phyloP scores from a whole-genome alignment of 1,139 yeast genomes.

The Wickerhamomyces sp. region DNA sequence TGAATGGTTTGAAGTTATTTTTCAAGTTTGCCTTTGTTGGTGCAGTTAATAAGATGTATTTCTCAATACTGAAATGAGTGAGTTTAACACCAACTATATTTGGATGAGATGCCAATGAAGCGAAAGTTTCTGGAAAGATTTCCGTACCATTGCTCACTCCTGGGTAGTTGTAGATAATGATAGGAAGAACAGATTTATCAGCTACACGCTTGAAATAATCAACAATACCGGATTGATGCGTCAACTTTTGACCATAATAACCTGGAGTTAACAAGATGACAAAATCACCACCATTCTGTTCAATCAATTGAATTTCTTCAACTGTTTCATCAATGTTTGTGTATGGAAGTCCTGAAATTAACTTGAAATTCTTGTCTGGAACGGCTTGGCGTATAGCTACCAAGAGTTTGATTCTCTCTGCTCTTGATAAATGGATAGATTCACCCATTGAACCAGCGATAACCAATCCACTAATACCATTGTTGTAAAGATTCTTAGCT shows the following conservation, averaged over 20 bases:
- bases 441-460: slow-evolving; percentile 42
- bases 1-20: slow-evolving; percentile 32
- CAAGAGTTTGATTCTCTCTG: slow-evolving; percentile 35
- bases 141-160: slow-evolving; percentile 39
- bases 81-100: slow-evolving; percentile 46
- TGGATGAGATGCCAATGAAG: slow-evolving; percentile 32
- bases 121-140: slow-evolving; percentile 29
- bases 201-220: slow-evolving; percentile 42
- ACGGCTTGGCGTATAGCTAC: slow-evolving; percentile 32
- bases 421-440: slow-evolving; percentile 38
- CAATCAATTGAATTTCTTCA: slow-evolving; percentile 27
- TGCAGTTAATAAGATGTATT: slow-evolving; percentile 20
- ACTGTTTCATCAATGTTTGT: slow-evolving; percentile 14
- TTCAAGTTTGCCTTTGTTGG: slow-evolving; percentile 14
- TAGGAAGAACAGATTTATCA: slow-evolving; percentile 38
- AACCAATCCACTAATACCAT: slow-evolving; percentile 33
- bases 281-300: slow-evolving; percentile 38
- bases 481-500: slow-evolving; percentile 29
- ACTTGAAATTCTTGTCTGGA: slow-evolving; percentile 23
- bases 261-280: slow-evolving; percentile 42
- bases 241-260: slow-evolving; percentile 39
- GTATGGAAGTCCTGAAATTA: slow-evolving; percentile 9
- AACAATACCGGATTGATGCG: slow-evolving; percentile 37
- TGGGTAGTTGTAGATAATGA: slow-evolving; percentile 45
- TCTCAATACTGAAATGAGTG: slow-evolving; percentile 28